phyloP scores from a whole-genome alignment of 495 filamentous ascomycete genomes.

The Xeromyces bisporus region DNA sequence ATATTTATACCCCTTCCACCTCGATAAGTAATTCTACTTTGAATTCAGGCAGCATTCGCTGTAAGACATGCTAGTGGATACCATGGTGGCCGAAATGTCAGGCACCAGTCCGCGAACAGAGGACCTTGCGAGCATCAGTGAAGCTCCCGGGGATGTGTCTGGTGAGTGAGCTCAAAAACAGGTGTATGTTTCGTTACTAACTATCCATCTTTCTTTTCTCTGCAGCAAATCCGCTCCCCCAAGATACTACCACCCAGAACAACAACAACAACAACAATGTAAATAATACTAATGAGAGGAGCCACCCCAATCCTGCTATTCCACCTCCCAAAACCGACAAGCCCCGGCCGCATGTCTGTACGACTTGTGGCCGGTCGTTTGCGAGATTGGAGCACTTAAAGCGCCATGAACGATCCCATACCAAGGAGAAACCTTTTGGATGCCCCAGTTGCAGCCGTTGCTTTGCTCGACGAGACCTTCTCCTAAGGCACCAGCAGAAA shows the following conservation, averaged over 20 bases:
- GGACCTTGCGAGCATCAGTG: conserved; percentile 31
- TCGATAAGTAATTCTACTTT: conserved; percentile 4
- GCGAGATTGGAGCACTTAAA: conserved; percentile 94
- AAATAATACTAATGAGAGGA: conserved; percentile 18
- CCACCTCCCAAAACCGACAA: conserved; percentile 92
- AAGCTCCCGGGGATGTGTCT: conserved; percentile 25
- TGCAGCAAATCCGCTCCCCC: conserved; percentile 11
- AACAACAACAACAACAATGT: too few species aligned
- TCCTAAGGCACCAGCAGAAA: conserved; percentile 96
- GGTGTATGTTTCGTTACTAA: neutral
- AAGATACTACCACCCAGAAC: too few species aligned
- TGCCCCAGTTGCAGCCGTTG: conserved; percentile 90
- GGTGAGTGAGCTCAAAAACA: conserved; percentile 16
- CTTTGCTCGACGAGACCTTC: conserved; percentile 84
- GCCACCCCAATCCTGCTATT: conserved; percentile 9
- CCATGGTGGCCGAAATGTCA: conserved; percentile 24
- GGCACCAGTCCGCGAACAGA: conserved; percentile 21
- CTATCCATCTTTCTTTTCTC: conserved; percentile 1
- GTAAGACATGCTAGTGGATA: conserved; percentile 24
- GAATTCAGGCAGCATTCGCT: too few species aligned
- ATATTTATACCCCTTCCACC: neutral
- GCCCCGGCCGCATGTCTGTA: conserved; percentile 86
- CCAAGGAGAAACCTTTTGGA: conserved; percentile 98
- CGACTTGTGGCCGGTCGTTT: conserved; percentile 84
- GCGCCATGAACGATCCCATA: conserved; percentile 94